A percentile compares a stretch with the other conserved stretches of the same genome.
phyloP scores from a whole-genome alignment of 1,284 basidiomycete species.

The Malassezia pachydermatis region DNA sequence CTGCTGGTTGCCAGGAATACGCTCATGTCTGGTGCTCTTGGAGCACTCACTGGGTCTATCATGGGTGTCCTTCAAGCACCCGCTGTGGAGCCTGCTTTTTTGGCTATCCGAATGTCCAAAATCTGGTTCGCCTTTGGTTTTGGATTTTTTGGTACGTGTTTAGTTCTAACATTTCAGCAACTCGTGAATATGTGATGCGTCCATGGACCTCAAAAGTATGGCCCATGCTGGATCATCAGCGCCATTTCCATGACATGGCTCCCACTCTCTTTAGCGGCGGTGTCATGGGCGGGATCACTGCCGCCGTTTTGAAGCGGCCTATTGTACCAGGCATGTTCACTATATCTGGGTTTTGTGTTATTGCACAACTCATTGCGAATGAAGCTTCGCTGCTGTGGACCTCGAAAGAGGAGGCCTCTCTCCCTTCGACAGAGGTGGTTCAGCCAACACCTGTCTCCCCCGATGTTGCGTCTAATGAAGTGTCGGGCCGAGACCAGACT shows the following conservation, averaged over 20 bases:
- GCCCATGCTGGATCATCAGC: background rate
- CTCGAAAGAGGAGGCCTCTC: too few species aligned
- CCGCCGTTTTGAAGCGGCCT: background rate
- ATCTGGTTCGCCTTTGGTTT: slow-evolving; percentile 12
- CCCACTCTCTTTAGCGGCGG: slow-evolving; percentile 7
- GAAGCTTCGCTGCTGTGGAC: too few species aligned
- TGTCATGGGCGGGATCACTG: slow-evolving; percentile 4
- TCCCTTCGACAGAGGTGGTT: too few species aligned
- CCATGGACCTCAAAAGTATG: background rate
- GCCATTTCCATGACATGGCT: background rate
- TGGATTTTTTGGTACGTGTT: slow-evolving; percentile 15
- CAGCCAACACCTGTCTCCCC: too few species aligned
- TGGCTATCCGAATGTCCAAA: slow-evolving; percentile 3
- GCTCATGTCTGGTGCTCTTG: background rate
- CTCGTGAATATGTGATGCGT: slow-evolving; percentile 7
- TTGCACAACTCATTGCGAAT: slow-evolving; percentile 4
- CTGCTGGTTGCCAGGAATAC: slow-evolving; percentile 4
- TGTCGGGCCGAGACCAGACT: too few species aligned
- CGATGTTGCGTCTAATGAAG: too few species aligned
- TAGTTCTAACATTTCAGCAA: background rate
- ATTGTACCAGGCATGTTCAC: slow-evolving; percentile 9
- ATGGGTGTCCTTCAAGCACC: background rate
- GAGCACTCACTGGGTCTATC: background rate
- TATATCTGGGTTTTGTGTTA: slow-evolving; percentile 1
- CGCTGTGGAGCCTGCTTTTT: background rate